A percentile compares a stretch with the other conserved stretches of the same genome.
phyloP scores from a whole-genome alignment of 2,329 filamentous ascomycete genomes.

The Fusarium mexicanum region DNA sequence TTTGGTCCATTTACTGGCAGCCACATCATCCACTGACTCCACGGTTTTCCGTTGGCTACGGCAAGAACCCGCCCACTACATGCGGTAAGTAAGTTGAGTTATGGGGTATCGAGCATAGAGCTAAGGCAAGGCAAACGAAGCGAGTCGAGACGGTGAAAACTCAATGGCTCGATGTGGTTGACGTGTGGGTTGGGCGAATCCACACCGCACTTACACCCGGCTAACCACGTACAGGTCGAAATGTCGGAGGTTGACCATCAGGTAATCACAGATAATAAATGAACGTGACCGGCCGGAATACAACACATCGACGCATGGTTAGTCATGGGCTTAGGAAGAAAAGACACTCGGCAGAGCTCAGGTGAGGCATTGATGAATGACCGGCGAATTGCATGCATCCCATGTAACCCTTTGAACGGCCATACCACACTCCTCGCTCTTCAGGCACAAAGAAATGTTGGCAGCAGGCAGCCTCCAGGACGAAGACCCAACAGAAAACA shows the following conservation, averaged over 20 bases:
- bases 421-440: conserved; percentile 1
- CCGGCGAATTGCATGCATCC: conserved; percentile 4
- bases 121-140: conserved; percentile 21
- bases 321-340: conserved; percentile 3
- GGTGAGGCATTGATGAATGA: conserved; percentile 21
- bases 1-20: conserved; percentile 42
- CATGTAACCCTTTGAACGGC: conserved; percentile 24
- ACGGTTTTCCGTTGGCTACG: conserved; percentile 33
- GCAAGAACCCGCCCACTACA: conserved; percentile 31
- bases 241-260: background rate
- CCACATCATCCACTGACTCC: conserved; percentile 42
- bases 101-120: background rate
- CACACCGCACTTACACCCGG: conserved; percentile 27
- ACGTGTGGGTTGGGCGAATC: conserved; percentile 9
- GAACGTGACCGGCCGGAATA: conserved; percentile 11
- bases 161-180: conserved; percentile 29
- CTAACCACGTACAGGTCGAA: background rate
- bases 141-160: conserved; percentile 36
- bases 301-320: conserved; percentile 10
- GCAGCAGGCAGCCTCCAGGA: conserved; percentile 1
- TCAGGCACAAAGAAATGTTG: conserved; percentile 23
- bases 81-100: background rate
- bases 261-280: background rate
- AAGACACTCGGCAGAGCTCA: background rate
- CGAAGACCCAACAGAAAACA: conserved; percentile 27